Evolutionary conservation across 371 early-diverging fungal genomes (phyloP).

Genomic region (Mortierella sp.): DNA sequence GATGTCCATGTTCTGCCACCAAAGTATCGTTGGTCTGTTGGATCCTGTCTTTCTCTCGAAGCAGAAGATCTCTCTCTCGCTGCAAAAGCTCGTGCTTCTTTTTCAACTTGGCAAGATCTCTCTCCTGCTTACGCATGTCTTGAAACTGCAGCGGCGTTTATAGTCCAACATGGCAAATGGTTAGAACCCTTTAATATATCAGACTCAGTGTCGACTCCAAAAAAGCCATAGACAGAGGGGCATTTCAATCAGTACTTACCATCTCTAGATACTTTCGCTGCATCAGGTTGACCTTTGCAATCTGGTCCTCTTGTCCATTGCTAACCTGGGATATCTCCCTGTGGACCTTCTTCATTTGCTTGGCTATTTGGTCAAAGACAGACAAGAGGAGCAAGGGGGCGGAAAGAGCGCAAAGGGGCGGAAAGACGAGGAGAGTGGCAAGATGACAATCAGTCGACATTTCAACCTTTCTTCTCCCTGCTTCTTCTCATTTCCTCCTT

Average conservation of each 20-base stretch:
- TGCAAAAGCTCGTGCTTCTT: constrained; percentile 38
- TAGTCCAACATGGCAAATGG: neutral
- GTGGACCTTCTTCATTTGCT: constrained; percentile 60
- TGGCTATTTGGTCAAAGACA: constrained; percentile 36
- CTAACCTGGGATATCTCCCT: constrained; percentile 59
- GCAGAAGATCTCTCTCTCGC: constrained; percentile 55
- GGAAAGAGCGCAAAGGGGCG: neutral
- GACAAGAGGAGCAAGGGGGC: neutral
- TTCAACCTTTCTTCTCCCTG: neutral
- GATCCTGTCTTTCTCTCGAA: constrained; percentile 56
- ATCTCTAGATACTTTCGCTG: constrained; percentile 63
- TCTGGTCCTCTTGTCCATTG: constrained; percentile 40
- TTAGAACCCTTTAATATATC: neutral
- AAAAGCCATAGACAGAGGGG: neutral
- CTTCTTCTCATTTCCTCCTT: constrained; percentile 4
- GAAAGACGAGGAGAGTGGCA: neutral
- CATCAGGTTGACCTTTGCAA: constrained; percentile 54
- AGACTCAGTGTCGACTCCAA: neutral
- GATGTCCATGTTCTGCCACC: constrained; percentile 29
- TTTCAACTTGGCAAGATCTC: constrained; percentile 29
- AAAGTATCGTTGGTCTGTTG: constrained; percentile 62
- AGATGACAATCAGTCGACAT: neutral
- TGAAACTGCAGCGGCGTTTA: constrained; percentile 49
- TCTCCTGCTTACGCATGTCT: constrained; percentile 50
- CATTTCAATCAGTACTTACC: constrained; percentile 32